Conservation (phyloP, 139 green algal genomes). For the Coelastrella sp. region DNA sequence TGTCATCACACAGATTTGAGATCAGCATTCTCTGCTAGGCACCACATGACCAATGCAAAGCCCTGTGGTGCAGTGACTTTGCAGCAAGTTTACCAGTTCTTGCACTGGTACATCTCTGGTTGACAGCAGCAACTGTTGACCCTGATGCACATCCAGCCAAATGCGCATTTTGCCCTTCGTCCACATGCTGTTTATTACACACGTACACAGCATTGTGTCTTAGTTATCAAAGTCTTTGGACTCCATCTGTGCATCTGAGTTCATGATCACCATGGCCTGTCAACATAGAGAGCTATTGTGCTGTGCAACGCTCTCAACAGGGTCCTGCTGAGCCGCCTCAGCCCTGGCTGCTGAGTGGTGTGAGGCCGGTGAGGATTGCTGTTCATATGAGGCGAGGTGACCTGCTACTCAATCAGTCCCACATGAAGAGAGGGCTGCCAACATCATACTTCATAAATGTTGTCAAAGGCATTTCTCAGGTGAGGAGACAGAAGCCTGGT, state of each 20-base stretch:
- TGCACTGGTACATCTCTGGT: too few relatives aligned
- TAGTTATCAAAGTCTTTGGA: neutral
- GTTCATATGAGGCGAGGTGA: conserved; percentile 25
- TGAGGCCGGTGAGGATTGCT: neutral
- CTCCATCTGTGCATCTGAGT: neutral
- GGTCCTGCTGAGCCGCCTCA: neutral
- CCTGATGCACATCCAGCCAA: too few relatives aligned
- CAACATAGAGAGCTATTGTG: neutral
- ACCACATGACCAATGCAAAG: too few relatives aligned
- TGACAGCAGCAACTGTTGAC: too few relatives aligned
- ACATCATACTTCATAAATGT: conserved; percentile 14
- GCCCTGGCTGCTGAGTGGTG: conserved; percentile 3
- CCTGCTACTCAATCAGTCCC: neutral
- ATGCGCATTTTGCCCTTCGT: too few relatives aligned
- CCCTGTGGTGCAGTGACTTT: too few relatives aligned
- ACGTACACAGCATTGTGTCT: neutral
- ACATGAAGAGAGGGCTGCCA: neutral
- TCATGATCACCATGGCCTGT: neutral
- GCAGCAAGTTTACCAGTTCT: too few relatives aligned
- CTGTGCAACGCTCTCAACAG: neutral
- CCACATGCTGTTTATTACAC: too few relatives aligned
- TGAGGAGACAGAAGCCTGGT: neutral
- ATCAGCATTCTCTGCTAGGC: too few relatives aligned
- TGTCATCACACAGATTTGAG: neutral
- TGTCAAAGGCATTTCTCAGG: neutral